These are phyloP conservation scores for Fusarium tricinctum DNA, from an alignment of 2,329 filamentous ascomycete genomes.

Conservation along the genomic window DNA sequence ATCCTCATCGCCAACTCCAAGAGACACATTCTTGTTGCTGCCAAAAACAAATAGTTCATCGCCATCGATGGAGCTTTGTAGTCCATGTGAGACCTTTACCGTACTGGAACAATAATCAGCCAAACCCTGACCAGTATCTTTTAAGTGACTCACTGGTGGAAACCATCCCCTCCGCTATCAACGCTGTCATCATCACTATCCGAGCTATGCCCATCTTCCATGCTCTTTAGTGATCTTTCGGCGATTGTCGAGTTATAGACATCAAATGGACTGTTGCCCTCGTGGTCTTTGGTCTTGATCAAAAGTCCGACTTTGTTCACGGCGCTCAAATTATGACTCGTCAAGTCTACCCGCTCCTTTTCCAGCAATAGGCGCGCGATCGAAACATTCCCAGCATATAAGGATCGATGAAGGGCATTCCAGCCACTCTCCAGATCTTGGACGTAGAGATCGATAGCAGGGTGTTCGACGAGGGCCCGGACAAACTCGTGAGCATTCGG, in stretches of 20 bases:
- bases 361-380: slow-evolving; percentile 86
- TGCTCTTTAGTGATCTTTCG: slow-evolving; percentile 74
- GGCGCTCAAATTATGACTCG: slow-evolving; percentile 70
- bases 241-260: slow-evolving; percentile 90
- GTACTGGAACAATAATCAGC: slow-evolving; percentile 41
- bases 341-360: slow-evolving; percentile 77
- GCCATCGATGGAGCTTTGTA: slow-evolving; percentile 59
- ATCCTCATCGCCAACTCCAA: slow-evolving; percentile 95
- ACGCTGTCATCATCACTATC: slow-evolving; percentile 71
- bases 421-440: slow-evolving; percentile 95
- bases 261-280: slow-evolving; percentile 95
- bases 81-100: slow-evolving; percentile 34
- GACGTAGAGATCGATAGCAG: slow-evolving; percentile 84
- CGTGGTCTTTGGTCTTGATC: slow-evolving; percentile 95
- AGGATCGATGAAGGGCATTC: slow-evolving; percentile 91
- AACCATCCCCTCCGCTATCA: slow-evolving; percentile 55
- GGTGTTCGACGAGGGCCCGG: slow-evolving; percentile 82
- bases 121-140: slow-evolving; percentile 10
- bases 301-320: slow-evolving; percentile 77
- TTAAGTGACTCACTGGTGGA: slow-evolving; percentile 49
- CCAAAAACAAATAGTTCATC: slow-evolving; percentile 95
- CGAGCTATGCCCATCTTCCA: slow-evolving; percentile 61
- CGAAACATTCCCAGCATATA: slow-evolving; percentile 90
- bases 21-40: slow-evolving; percentile 93
- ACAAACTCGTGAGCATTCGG: slow-evolving; percentile 81